Conservation (phyloP, 345 rosid genomes). For the Brassica juncea region DNA sequence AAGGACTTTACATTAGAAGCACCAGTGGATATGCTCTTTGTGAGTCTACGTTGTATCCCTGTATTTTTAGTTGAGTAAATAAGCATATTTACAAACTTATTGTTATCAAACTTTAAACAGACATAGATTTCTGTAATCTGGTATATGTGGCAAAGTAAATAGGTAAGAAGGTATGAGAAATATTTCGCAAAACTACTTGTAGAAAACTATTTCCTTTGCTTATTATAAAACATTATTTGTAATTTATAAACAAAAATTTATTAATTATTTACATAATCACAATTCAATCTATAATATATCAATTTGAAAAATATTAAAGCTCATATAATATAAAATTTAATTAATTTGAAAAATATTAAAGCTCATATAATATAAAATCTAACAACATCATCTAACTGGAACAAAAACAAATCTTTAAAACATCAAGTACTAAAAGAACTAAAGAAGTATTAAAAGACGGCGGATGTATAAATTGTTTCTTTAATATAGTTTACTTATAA, state of each 20-base stretch:
- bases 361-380: too few relatives aligned
- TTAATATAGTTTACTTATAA: background rate
- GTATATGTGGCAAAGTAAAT: background rate
- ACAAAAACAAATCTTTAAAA: background rate
- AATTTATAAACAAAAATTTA: background rate
- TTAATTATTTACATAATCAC: background rate
- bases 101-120: background rate
- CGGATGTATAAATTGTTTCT: background rate
- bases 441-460: background rate
- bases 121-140: background rate
- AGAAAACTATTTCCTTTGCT: background rate
- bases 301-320: too few relatives aligned
- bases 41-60: background rate
- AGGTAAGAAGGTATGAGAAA: background rate
- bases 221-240: background rate
- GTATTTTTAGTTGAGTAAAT: background rate
- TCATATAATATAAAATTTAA: too few relatives aligned
- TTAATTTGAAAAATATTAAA: too few relatives aligned
- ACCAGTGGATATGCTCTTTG: background rate
- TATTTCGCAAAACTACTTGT: background rate
- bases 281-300: too few relatives aligned
- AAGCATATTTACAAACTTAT: background rate
- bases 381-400: background rate
- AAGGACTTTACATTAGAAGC: background rate
- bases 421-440: background rate